Evolutionary conservation across 1,139 yeast genomes (phyloP).

Genomic region (Pichia inconspicua): DNA sequence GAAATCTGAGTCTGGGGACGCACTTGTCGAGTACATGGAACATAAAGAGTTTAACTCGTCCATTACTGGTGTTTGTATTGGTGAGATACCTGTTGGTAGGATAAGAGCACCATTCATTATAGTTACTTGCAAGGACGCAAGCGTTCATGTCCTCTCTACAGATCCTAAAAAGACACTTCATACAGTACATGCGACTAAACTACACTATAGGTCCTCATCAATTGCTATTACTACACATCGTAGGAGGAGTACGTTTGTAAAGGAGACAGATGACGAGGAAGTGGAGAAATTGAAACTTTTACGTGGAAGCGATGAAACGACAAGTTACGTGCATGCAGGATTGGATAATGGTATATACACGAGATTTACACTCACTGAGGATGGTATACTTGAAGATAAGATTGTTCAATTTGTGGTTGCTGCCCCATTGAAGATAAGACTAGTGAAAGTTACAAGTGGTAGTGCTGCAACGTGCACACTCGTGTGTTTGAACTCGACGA

Average conservation of each 20-base stretch:
- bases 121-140: constrained; percentile 65
- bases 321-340: constrained; percentile 56
- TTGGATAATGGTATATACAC: constrained; percentile 76
- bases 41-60: constrained; percentile 48
- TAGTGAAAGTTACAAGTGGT: constrained; percentile 33
- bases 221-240: constrained; percentile 38
- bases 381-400: constrained; percentile 61
- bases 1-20: constrained; percentile 49
- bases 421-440: constrained; percentile 18
- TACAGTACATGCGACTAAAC: constrained; percentile 55
- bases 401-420: constrained; percentile 72
- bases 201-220: constrained; percentile 52
- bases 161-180: constrained; percentile 58
- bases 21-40: constrained; percentile 63
- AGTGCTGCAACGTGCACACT: neutral
- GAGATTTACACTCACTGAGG: constrained; percentile 47
- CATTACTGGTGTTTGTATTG: constrained; percentile 50
- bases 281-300: constrained; percentile 8
- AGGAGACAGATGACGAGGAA: constrained; percentile 14
- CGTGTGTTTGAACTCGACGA: constrained; percentile 4
- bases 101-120: constrained; percentile 52
- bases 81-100: constrained; percentile 41
- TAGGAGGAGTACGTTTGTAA: constrained; percentile 18
- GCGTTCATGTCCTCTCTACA: constrained; percentile 64
- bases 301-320: constrained; percentile 4